phyloP scores from a whole-genome alignment of 2,329 filamentous ascomycete genomes.

The Trichoderma simmonsii region DNA sequence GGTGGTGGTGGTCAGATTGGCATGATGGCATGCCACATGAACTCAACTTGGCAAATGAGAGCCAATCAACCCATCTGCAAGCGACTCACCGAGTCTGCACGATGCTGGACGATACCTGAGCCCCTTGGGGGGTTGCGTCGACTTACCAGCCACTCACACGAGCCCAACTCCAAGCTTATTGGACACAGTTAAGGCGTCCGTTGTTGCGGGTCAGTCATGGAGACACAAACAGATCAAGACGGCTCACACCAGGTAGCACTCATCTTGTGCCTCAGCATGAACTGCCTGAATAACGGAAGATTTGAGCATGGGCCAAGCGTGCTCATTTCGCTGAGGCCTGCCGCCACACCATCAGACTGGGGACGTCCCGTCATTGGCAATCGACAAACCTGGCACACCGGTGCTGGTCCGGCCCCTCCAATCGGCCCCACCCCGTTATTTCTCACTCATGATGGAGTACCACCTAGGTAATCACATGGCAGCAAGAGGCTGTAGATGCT shows the following conservation, averaged over 20 bases:
- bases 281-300: background rate
- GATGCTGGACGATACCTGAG: background rate
- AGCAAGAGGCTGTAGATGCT: background rate
- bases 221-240: background rate
- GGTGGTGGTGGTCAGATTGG: background rate
- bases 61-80: background rate
- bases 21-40: background rate
- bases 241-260: background rate
- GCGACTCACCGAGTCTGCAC: background rate
- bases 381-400: background rate
- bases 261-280: background rate
- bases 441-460: background rate
- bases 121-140: background rate
- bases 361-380: background rate
- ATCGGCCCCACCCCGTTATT: background rate
- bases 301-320: background rate
- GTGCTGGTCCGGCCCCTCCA: background rate
- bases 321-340: background rate
- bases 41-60: background rate
- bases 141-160: background rate
- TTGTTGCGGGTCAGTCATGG: background rate
- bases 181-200: background rate
- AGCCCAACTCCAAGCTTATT: background rate
- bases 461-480: background rate
- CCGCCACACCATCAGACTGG: background rate